Evolutionary conservation across 257 asterid genomes (phyloP), one percentile per base, ranked within the genome.

Genomic region (Anisodus acutangulus): DNA sequence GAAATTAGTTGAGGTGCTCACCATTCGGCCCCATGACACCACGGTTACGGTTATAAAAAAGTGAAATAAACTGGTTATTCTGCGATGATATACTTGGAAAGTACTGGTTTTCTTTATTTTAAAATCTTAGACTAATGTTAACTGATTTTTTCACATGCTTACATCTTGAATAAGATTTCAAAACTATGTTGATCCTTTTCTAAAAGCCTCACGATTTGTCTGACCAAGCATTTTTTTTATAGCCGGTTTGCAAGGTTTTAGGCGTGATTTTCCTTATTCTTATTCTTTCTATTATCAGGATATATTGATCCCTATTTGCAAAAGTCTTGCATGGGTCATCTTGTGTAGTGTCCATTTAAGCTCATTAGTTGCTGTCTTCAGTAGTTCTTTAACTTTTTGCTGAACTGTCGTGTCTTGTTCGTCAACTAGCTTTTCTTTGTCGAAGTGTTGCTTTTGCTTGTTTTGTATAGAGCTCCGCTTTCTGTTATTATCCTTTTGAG

Each of bases 401-500:
- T 78, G 9, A 53, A 22, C 43, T 53, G 53, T 26, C 1, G 15
- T 53, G 15, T 9, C 49, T 78, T 53, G 64, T 78, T 31, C 12
- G 12, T 51, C 82, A 78, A 78, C 64, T 15, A 31, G 82, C 16
- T 78, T 78, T 9, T 5, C 26, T 54, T 78, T 74, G 62, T 49
- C 59, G 51, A 49, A 31, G 53, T 78, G 26, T 8, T 26, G 49
- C 64, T 53, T 11, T 31, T 45, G 49, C 64, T 4, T 78, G 53
- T 53, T 53, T 13, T 78, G 49, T 26, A 35, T 51, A 31, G 53
- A 31, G 12, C 31, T 53, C 82, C 9, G 22, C 31, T 54, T 78
- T 78, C 15, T 78, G 49, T 78, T 37, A 22, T 53, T 51, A 78
- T 78, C 9, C 16, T 78, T 78, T 31, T 78, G 6, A 78, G 47